Base-by-base conservation (phyloP, 176 grass and related monocot genomes). In the Zizania latifolia region DNA sequence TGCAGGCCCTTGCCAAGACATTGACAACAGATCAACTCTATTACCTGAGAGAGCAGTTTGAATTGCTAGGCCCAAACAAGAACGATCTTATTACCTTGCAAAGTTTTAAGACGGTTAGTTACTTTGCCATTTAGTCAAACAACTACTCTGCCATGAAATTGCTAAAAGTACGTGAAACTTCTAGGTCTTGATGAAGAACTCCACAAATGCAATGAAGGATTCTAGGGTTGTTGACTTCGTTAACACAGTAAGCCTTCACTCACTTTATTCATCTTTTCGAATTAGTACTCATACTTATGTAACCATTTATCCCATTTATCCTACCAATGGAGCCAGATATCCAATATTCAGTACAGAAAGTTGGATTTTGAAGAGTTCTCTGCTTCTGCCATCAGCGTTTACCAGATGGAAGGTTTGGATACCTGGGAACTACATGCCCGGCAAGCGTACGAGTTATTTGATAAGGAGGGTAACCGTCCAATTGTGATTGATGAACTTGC, bases 1-100 rank as follows among this genome's bases (percentile, higher is more conserved):
- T 79, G n/a, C 82, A 92, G 90, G 90, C 90, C 53, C 83, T 92
- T 84, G 81, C 90, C 51, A 92, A 86, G 70, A 88, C 90, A 71
- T 71, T 92, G 64, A 92, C 75, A 0, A 68, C 64, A 39, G 86
- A 92, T 83, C 82, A 92, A 62, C 33, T 80, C 19, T 80, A 88
- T 50, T 92, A 92, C 78, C 90, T 89, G 29, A 89, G 45, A 81
- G 83, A 75, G 53, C 90, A 92, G 59, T 92, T 89, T 77, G 58
- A 55, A 38, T 69, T 92, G 34, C 70, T 92, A 58, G 82, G 84
- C 19, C 86, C 90, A 77, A 86, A 80, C 66, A 86, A 83, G 78
- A 89, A 77, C 21, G 83, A 83, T n/a, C 74, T 74, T 65, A 89
- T 92, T 33, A 80, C 83, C 38, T 78, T 92, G 56, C 82, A 92